Base-by-base conservation (phyloP, 805 yeast genomes). In the Peterozyma toletana region DNA sequence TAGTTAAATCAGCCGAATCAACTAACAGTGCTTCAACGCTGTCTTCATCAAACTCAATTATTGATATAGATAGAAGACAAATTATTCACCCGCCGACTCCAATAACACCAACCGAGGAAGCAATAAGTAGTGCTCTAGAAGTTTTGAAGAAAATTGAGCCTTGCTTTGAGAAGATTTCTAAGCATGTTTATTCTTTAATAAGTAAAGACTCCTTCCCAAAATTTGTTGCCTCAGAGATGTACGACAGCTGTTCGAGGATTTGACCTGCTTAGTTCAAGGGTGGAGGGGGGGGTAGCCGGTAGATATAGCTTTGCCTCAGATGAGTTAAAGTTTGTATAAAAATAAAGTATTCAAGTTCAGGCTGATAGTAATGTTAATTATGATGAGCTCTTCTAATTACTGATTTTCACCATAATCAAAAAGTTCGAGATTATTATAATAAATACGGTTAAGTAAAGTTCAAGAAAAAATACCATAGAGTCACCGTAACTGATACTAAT, bases 141-240 rank as follows among this genome's bases (percentile, higher is more conserved):
- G 50, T 69, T 6, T 48, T 78, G 33, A 61, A 63, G 33, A 55
- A 59, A 31, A 51, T 75, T 10, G 63, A 53, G 29, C 73, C 71
- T 1, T 60, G 75, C 13, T 74, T 76, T 41, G 70, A 68, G n/a
- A 63, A 64, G 16, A 75, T 83, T 6, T 66, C 70, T n/a, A 41
- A 51, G 10, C 73, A 73, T 38, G 70, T 83, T 41, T 73, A 72
- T 51, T 62, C 67, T 36, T 60, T 86, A 60, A 78, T 86, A 83
- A 84, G 82, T 50, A 70, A 60, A 33, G 95, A 86, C 61, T 83
- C 93, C 7, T 68, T 83, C 35, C 85, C 85, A 2, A 86, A 85
- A 56, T 86, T 86, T 51, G 46, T 81, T 33, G 57, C 54, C 9
- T 73, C 80, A 0, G 65, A 64, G 5, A 49, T 63, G 27, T 21